Evolutionary conservation across 371 early-diverging fungal genomes (phyloP), one percentile per base, ranked within the genome.

Genomic region (Capniomyces stellatus): DNA sequence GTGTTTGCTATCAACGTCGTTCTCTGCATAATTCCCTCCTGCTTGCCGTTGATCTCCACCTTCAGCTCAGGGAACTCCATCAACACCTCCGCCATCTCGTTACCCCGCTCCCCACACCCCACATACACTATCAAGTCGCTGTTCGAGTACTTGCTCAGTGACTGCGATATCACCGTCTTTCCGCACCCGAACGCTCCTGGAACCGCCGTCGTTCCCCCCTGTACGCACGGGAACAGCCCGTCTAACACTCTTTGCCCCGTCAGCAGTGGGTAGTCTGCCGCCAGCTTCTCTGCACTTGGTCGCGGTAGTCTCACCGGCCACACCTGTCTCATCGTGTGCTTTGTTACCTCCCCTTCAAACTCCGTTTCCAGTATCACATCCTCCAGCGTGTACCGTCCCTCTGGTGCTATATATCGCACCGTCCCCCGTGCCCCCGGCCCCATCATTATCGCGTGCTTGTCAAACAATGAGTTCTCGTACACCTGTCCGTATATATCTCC

Each of bases 171-270:
- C 56, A 99, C 99, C 50, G 99, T 99, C 77, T 99, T 99, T 51
- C 99, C 99, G 73, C 99, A 99, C 39, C 99, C 99, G 71, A 99
- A 99, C 51, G 99, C 99, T 54, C 99, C 99, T 15, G 99, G 99
- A 75, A 99, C 97, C 35, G 99, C 99, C 3, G 98, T 98, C 15
- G 99, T 99, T 55, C 99, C 99, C 58, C 99, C 99, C 74, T 98
- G 98, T 4, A 98, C 99, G 76, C 98, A 98, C 0, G 99, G 99
- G 82, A 99, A 99, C 23, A 99, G 81, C 27, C 95, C 87, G 63
- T 99, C 99, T 60, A 99, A 76, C 18, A 99, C 97, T 69, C 99
- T 87, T 71, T 99, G 99, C 47, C 99, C 99, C 39, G 99, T 99
- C 61, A 99, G 79, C 51, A 99, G 75, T 44, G 98, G 99, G 70